These are phyloP conservation scores for Porodaedalea pini DNA, from an alignment of 1,284 basidiomycete species.

Conservation along the genomic window DNA sequence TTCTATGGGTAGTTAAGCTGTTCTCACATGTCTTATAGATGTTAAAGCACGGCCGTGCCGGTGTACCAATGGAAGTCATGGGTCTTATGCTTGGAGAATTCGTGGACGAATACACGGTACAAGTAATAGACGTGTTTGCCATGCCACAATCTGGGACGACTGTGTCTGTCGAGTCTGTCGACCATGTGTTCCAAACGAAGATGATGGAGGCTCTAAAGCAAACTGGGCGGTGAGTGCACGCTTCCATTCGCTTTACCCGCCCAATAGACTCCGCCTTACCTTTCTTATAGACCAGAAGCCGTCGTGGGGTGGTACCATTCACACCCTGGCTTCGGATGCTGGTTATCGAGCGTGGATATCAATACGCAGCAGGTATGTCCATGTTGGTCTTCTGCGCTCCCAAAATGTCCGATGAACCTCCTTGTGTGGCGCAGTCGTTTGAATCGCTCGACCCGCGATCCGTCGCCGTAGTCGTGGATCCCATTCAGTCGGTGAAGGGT, in stretches of 20 bases:
- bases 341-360: conserved; percentile 98
- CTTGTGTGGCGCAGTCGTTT: conserved; percentile 68
- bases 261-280: conserved; percentile 4
- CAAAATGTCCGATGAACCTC: conserved; percentile 19
- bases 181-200: conserved; percentile 98
- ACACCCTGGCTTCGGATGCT: conserved; percentile 99
- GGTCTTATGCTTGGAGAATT: conserved; percentile 99
- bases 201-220: conserved; percentile 99
- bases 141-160: conserved; percentile 99
- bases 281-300: conserved; percentile 79
- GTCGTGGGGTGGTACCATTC: conserved; percentile 99
- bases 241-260: background rate
- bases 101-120: conserved; percentile 97
- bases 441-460: conserved; percentile 94
- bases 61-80: conserved; percentile 99
- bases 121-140: conserved; percentile 98
- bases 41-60: conserved; percentile 98
- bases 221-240: conserved; percentile 78
- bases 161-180: conserved; percentile 97
- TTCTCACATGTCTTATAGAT: conserved; percentile 58
- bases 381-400: conserved; percentile 6
- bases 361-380: conserved; percentile 91
- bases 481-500: conserved; percentile 98
- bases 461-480: conserved; percentile 97
- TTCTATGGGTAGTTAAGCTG: background rate